Base-by-base conservation (phyloP, 768 basidiomycete species). In the Xerocomellus amylosporus region DNA sequence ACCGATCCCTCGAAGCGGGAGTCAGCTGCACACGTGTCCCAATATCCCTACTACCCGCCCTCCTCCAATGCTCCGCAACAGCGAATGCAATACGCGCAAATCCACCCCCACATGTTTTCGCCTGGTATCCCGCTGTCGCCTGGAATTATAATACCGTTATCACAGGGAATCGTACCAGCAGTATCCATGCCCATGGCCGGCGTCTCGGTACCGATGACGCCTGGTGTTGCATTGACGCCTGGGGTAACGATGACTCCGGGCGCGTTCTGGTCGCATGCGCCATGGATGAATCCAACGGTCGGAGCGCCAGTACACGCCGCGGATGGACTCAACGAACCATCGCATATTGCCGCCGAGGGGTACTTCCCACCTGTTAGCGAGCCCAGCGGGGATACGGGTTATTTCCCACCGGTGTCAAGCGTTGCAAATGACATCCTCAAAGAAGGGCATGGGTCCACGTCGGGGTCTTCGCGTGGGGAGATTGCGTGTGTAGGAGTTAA, bases 181-280 rank as follows among this genome's bases (percentile, higher is more conserved):
- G 53, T 52, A 38, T n/a, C 66, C n/a, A 50, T 66, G 36, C 38
- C 68, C 4, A 51, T 72, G 53, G 22, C 61, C 2, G 56, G 61
- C 26, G 61, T 58, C 22, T 57, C 68, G 9, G 43, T 64, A 20
- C 58, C 68, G 13, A 58, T 70, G 64, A 70, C 66, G 10, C 66
- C 66, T 5, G 66, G 66, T 4, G 67, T 67, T 43, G 58, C 68
- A 15, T 47, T 70, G 58, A 70, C 89, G 0, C 90, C 91, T 1
- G 85, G 83, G 24, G 75, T 82, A 13, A 77, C 84, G 15, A 86
- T 90, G 80, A 84, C 82, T 15, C 88, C 89, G 28, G 87, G 85
- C 14, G 82, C 83, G 37, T 88, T 87, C 70, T 93, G 84, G 84
- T 46, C 81, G 72, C 59, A 83, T 79, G 33, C 80, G 76, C 72